phyloP scores from a whole-genome alignment of 1,139 yeast genomes.

The Hyphopichia buzzinii region DNA sequence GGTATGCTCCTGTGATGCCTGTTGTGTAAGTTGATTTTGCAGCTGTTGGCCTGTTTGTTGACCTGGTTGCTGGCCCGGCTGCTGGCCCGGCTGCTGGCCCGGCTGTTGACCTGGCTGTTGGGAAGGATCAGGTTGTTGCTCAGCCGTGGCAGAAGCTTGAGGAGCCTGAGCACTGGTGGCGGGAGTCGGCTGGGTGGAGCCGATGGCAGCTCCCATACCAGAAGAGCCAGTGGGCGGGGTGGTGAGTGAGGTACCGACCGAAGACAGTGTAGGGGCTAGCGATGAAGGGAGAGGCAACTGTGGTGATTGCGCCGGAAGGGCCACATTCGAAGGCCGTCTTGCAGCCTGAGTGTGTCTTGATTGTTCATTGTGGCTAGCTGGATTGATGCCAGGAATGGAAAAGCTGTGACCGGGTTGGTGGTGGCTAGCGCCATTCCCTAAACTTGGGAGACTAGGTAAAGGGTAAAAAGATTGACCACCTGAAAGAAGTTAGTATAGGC shows the following conservation, averaged over 20 bases:
- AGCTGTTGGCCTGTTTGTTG: conserved; percentile 7
- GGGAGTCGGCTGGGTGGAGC: conserved; percentile 8
- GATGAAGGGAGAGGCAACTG: conserved; percentile 28
- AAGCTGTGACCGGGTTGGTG: conserved; percentile 42
- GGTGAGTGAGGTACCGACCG: conserved; percentile 12
- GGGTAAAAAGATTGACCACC: conserved; percentile 52
- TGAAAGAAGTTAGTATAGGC: conserved; percentile 12
- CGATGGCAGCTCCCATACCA: neutral
- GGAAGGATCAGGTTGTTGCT: conserved; percentile 10
- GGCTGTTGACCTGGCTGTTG: conserved; percentile 9
- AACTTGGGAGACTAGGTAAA: conserved; percentile 51
- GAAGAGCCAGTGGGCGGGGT: conserved; percentile 5
- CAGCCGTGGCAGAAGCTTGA: neutral
- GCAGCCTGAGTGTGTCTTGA: conserved; percentile 23
- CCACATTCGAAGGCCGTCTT: conserved; percentile 25
- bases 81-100: conserved; percentile 9
- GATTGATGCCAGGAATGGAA: conserved; percentile 46
- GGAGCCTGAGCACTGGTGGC: neutral
- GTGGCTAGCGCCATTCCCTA: conserved; percentile 43
- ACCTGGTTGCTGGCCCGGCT: conserved; percentile 10
- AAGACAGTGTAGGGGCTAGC: conserved; percentile 12
- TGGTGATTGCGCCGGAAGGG: conserved; percentile 16
- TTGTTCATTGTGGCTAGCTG: conserved; percentile 24
- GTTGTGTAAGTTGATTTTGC: conserved; percentile 9
- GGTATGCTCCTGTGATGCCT: conserved; percentile 4